Evolutionary conservation across 73 alveolate genomes (phyloP).

Genomic region (Effrenium voratum): DNA sequence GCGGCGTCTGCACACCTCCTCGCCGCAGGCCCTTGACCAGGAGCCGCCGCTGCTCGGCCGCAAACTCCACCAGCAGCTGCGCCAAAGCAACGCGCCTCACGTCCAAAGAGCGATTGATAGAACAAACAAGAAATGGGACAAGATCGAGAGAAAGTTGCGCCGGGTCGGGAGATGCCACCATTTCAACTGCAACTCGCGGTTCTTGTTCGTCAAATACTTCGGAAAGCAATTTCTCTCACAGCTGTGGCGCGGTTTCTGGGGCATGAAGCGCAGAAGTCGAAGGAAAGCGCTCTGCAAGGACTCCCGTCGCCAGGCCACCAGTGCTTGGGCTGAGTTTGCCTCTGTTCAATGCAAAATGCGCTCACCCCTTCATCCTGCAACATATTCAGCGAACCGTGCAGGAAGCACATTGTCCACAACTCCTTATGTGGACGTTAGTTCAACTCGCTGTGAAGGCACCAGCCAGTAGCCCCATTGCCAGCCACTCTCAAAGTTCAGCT

Average conservation of each 20-base stretch:
- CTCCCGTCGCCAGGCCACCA: slow-evolving; percentile 37
- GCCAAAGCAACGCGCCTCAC: background rate
- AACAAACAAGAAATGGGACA: no score
- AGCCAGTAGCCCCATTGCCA: slow-evolving; percentile 90
- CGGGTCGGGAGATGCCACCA: no score
- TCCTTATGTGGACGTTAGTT: no score
- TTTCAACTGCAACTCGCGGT: background rate
- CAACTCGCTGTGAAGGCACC: background rate
- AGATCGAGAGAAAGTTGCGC: no score
- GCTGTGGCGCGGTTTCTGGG: background rate
- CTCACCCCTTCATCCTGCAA: no score
- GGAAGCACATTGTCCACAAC: no score
- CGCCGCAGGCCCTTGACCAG: slow-evolving; percentile 7
- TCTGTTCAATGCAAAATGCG: no score
- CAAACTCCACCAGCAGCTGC: slow-evolving; percentile 46
- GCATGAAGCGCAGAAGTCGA: slow-evolving; percentile 55
- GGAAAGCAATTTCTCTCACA: background rate
- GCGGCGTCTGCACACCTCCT: slow-evolving; percentile 35
- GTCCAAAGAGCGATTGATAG: background rate
- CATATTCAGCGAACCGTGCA: no score
- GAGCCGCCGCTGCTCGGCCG: slow-evolving; percentile 59
- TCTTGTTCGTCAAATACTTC: background rate
- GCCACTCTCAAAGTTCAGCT: slow-evolving; percentile 68
- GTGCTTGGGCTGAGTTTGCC: slow-evolving; percentile 71
- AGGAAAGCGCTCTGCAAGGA: slow-evolving; percentile 5